Evolutionary conservation across 176 grass and related monocot genomes (phyloP), one percentile per base, ranked within the genome.

Genomic region (Bothriochloa decipiens): DNA sequence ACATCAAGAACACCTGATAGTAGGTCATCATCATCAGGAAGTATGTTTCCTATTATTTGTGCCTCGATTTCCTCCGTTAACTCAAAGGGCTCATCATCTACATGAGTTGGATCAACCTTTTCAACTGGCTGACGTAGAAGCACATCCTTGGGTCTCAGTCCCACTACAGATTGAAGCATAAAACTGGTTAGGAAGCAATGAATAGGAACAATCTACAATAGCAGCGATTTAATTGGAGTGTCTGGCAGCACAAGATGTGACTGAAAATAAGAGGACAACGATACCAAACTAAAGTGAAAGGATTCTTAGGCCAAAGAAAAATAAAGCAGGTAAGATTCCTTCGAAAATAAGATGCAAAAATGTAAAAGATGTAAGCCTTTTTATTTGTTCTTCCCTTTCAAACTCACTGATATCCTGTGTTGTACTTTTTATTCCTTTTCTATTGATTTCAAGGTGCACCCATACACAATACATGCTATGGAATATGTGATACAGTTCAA

Each of bases 11-110:
- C 91, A 84, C 85, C 95, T 82, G 91, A 93, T 60, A 97, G 66
- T 41, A 97, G 86, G 25, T 97, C 95, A 55, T 95, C 95, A 16
- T 97, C 95, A 65, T 97, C 89, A 90, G 95, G 95, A 79, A 97
- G 89, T 27, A 97, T 89, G 81, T 97, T 86, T 74, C 92, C 95
- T 61, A 97, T 97, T 76, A 90, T 91, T 75, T 91, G 95, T 16
- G 92, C 92, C 87, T 95, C 92, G 2, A 95, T 94, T 87, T 95
- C 95, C 45, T 93, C 84, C 2, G 87, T 90, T 52, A 93, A 86
- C 70, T 92, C 84, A 40, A 95, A 93, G 42, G 88, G 92, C 40
- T 93, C 95, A 72, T 97, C 95, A 65, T 95, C 92, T 6, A 55
- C 71, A 81, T 89, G 86, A 57, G 92, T 86, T 36, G 76, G 79